Evolutionary conservation across 2,329 filamentous ascomycete species (phyloP), one percentile per base, ranked within the genome.

Genomic region (Zymoseptoria pseudotritici): DNA sequence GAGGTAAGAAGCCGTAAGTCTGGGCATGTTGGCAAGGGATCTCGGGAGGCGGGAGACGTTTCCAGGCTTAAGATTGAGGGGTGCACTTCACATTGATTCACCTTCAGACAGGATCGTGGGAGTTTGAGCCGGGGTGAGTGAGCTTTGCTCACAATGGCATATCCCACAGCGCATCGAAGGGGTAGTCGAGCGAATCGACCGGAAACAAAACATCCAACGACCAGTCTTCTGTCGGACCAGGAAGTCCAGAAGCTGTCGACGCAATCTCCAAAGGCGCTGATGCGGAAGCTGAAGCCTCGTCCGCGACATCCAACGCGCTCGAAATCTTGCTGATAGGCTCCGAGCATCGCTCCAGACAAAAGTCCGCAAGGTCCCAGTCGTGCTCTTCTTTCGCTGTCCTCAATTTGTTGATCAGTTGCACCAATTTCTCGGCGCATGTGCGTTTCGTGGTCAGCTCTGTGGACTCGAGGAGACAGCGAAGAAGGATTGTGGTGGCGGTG

Each of bases 321-420:
- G 71, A 71, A n/a, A 77, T 72, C 56, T 69, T 72, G 6, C 67
- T 65, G 17, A 77, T 73, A 0, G 74, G 67, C 60, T 73, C 73
- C 3, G 70, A 67, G 55, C 73, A 76, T 20, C 74, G 62, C 50
- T 83, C 79, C 3, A 83, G 70, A 52, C 79, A 82, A 69, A 82
- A 82, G 54, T 80, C 78, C 7, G 80, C 80, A 8, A 83, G 75
- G 62, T 83, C 81, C 81, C 81, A 83, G 55, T 56, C 36, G 2
- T 50, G 57, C 9, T 55, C 50, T 22, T 58, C 55, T 29, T 50
- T 50, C 20, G 63, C 58, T 10, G 11, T 51, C 8, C 52, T 11
- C 13, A 66, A 53, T 13, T 54, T 59, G 21, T 56, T 26, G 21
- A 36, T 42, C 4, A 65, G 53, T 13, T 26, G 50, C 10, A 63